Evolutionary conservation across 805 yeast genomes (phyloP).

Genomic region (Cyberlindnera euphorbiae): DNA sequence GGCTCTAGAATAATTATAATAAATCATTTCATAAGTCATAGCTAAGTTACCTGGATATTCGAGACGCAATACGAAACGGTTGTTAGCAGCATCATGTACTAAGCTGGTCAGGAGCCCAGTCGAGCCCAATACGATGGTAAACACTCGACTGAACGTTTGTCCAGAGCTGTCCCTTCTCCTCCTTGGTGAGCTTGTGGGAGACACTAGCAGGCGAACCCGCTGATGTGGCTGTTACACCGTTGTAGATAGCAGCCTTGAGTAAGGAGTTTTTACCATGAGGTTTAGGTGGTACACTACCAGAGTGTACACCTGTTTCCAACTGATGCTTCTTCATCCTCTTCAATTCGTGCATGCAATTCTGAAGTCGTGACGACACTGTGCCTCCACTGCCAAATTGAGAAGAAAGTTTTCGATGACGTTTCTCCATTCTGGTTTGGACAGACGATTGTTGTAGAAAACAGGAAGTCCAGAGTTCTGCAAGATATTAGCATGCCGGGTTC

Average conservation of each 20-base stretch:
- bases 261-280: constrained; percentile 14
- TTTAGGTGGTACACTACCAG: constrained; percentile 1
- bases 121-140: constrained; percentile 52
- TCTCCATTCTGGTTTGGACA: constrained; percentile 64
- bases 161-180: constrained; percentile 59
- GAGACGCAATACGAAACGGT: too few relatives aligned
- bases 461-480: constrained; percentile 25
- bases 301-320: too few relatives aligned
- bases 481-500: constrained; percentile 40
- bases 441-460: constrained; percentile 15
- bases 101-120: constrained; percentile 51
- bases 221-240: constrained; percentile 18
- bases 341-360: constrained; percentile 43
- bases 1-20: too few relatives aligned
- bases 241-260: constrained; percentile 31
- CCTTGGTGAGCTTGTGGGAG: constrained; percentile 36
- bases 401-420: constrained; percentile 67
- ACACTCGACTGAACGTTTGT: constrained; percentile 56
- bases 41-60: too few relatives aligned
- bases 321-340: constrained; percentile 37
- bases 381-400: constrained; percentile 61
- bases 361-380: constrained; percentile 66
- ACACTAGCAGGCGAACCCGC: constrained; percentile 2
- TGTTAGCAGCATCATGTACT: too few relatives aligned
- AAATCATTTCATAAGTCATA: too few relatives aligned